Conservation (phyloP, 108 stramenopile species). For the Fragilariopsis cylindrus region DNA sequence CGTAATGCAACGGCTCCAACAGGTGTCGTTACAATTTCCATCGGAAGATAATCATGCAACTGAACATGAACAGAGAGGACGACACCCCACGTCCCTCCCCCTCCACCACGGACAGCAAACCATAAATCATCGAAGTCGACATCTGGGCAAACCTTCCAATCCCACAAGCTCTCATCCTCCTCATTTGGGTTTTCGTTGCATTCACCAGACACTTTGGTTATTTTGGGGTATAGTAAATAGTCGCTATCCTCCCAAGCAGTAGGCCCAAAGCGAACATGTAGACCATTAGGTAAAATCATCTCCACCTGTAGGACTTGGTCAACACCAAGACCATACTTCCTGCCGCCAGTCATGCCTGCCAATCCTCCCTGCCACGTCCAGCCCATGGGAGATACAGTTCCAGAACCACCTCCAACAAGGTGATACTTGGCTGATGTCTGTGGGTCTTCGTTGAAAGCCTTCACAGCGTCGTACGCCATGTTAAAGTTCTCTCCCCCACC, state of each 20-base stretch:
- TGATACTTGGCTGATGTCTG: constrained; percentile 9
- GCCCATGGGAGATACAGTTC: constrained; percentile 23
- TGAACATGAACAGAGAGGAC: constrained; percentile 21
- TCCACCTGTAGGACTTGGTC: constrained; percentile 25
- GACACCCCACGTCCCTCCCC: constrained; percentile 30
- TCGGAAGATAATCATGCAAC: background rate
- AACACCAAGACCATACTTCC: constrained; percentile 27
- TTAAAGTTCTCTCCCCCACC: constrained; percentile 29
- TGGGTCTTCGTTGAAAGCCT: background rate
- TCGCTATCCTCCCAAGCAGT: constrained; percentile 18
- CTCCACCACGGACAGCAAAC: constrained; percentile 40
- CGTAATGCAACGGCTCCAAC: no score
- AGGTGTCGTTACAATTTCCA: no score
- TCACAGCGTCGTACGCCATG: constrained; percentile 7
- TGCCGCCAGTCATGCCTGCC: constrained; percentile 10
- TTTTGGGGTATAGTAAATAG: constrained; percentile 12
- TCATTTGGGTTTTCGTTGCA: background rate
- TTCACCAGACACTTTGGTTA: constrained; percentile 17
- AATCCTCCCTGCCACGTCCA: constrained; percentile 31
- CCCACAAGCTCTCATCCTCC: background rate
- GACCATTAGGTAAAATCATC: no score
- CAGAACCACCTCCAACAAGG: constrained; percentile 34
- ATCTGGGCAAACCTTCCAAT: background rate
- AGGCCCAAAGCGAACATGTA: constrained; percentile 23
- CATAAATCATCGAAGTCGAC: constrained; percentile 32